Evolutionary conservation across 2,329 filamentous ascomycete species (phyloP).

Genomic region (Xylariales sp.): DNA sequence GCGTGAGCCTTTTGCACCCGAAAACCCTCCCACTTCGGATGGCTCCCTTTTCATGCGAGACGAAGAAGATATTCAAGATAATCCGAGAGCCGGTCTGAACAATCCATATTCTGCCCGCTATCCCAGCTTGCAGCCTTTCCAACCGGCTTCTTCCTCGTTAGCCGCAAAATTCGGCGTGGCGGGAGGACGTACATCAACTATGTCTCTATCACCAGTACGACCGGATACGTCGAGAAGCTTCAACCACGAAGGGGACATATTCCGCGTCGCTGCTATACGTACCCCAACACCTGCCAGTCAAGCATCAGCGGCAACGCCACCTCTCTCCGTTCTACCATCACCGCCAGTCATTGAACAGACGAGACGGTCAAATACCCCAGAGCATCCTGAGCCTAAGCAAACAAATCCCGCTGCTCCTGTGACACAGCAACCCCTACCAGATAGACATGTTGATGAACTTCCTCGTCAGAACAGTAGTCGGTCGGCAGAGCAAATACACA

Average conservation of each 20-base stretch:
- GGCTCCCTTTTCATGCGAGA: no score
- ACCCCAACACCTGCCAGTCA: constrained; percentile 13
- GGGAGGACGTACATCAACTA: constrained; percentile 14
- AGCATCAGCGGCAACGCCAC: not conserved
- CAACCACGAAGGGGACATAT: constrained; percentile 29
- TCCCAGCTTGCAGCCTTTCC: constrained; percentile 13
- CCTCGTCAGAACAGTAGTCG: no score
- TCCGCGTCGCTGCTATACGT: constrained; percentile 25
- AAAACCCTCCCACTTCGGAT: no score
- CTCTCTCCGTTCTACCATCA: no score
- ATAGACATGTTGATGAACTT: no score
- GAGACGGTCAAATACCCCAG: not conserved
- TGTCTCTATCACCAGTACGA: no score
- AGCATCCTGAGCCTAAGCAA: no score
- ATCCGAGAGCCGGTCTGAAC: not conserved
- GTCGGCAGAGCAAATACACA: no score
- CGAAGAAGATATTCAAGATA: not conserved
- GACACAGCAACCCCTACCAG: no score
- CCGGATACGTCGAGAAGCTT: constrained; percentile 26
- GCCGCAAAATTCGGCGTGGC: constrained; percentile 20
- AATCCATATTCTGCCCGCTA: constrained; percentile 2
- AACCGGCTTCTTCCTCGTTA: constrained; percentile 11
- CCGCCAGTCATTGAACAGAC: not conserved
- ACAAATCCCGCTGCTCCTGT: no score
- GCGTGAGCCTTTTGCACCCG: no score